Evolutionary conservation across 2,329 filamentous ascomycete genomes (phyloP), one percentile per base, ranked within the genome.

Genomic region (Stagonosporopsis cucurbitacearum): DNA sequence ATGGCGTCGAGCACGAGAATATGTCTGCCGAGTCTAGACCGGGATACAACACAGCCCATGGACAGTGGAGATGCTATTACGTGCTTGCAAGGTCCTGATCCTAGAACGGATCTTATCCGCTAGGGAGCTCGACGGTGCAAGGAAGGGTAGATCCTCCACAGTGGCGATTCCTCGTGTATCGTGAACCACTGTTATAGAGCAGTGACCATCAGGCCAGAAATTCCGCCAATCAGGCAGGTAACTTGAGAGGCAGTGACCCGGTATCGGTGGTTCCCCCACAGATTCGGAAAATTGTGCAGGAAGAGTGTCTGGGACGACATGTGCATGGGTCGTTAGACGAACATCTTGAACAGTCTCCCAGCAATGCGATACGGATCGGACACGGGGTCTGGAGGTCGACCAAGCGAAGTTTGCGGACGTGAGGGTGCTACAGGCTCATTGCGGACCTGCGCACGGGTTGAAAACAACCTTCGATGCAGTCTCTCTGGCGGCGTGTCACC

Each of bases 11-110:
- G 42, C 5, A 25, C 33, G n/a, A 37, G 22, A 23, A 11, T 15
- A 3, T 19, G n/a, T 11, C 15, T 17, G 28, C 15, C 7, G 36
- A n/a, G 28, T 6, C 35, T 41, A 50, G 46, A 46, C 25, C 37
- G 28, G 28, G 17, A 20, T 19, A 20, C 35, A 19, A 15, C 28
- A 55, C 47, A 15, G n/a, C 30, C 13, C 30, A 56, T 42, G 23
- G 53, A 56, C 43, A 51, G 47, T 56, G 53, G 53, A 50, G 42
- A 51, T 37, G 13, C 23, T 22, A 39, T 43, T 35, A 26, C 4
- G 25, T 23, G 42, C 47, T 47, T 56, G 47, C 53, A 51, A 32
- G 30, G 42, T 19, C 39, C 28, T 50, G 23, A 30, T 15, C 30
- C 30, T 32, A 6, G 30, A 51, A 22, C 37, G 53, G 53, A 48